phyloP scores from a whole-genome alignment of 2,329 filamentous ascomycete genomes.

The Metarhizium humberi region DNA sequence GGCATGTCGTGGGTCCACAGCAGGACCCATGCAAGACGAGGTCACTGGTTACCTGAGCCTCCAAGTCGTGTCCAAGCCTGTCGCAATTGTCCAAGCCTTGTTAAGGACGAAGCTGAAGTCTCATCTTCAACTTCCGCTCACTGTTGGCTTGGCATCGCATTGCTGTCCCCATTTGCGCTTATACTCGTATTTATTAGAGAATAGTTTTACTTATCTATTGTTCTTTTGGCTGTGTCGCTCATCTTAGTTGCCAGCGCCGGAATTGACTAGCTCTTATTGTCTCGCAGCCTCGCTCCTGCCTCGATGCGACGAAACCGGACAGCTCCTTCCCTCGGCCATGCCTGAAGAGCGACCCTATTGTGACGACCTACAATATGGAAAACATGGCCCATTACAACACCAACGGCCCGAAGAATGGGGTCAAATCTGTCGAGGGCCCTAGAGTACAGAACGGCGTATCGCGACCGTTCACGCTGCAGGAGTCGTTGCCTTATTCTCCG shows the following conservation, averaged over 20 bases:
- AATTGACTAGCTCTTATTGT: conserved; percentile 3
- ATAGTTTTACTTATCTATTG: background rate
- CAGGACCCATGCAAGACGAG: background rate
- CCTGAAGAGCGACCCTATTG: conserved; percentile 17
- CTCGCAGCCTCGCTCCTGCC: conserved; percentile 6
- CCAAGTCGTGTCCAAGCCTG: background rate
- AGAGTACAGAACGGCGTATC: conserved; percentile 16
- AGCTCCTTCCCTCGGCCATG: conserved; percentile 20
- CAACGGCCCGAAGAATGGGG: conserved; percentile 25
- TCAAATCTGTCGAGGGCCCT: conserved; percentile 14
- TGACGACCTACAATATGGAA: conserved; percentile 19
- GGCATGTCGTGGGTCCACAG: background rate
- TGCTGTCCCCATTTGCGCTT: background rate
- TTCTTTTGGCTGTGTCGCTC: background rate
- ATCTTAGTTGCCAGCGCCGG: background rate
- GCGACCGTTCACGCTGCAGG: conserved; percentile 55
- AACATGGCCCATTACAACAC: conserved; percentile 20
- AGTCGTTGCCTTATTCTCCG: conserved; percentile 74
- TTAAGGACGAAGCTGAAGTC: background rate
- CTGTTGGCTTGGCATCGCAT: background rate
- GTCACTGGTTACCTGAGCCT: background rate
- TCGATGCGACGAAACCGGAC: conserved; percentile 18
- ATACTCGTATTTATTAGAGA: background rate
- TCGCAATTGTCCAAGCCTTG: background rate
- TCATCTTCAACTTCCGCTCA: background rate